These are phyloP conservation scores for Diaporthe humulicola DNA, from an alignment of 2,329 filamentous ascomycete species.

Conservation along the genomic window DNA sequence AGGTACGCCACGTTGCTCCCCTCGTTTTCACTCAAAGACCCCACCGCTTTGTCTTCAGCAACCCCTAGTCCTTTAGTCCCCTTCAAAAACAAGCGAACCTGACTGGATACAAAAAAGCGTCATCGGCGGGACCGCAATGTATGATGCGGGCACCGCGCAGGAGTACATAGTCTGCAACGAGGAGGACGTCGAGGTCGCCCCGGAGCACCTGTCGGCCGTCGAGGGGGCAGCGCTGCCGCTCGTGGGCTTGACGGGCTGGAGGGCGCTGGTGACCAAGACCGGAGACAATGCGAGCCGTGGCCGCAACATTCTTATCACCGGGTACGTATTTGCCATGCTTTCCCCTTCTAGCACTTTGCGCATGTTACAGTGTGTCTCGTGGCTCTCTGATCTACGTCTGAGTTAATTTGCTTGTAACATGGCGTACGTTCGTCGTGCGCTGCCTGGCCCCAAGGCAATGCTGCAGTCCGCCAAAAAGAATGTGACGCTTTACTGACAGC, in stretches of 20 bases:
- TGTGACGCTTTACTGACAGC: background rate
- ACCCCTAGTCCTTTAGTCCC: background rate
- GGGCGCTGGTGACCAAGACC: constrained; percentile 85
- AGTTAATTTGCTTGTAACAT: background rate
- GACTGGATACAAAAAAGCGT: constrained; percentile 57
- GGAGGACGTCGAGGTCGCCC: constrained; percentile 81
- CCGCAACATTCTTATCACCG: constrained; percentile 85
- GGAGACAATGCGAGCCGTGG: constrained; percentile 70
- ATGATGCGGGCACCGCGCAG: constrained; percentile 78
- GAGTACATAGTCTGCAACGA: constrained; percentile 80
- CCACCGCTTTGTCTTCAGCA: background rate
- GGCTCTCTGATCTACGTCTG: background rate
- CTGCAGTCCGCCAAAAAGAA: background rate
- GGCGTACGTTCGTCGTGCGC: background rate
- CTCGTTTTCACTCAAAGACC: background rate
- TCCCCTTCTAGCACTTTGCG: background rate
- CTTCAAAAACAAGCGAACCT: background rate
- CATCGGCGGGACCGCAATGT: constrained; percentile 76
- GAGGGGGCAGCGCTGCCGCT: constrained; percentile 89
- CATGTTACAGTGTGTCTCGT: background rate
- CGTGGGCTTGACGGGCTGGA: constrained; percentile 89
- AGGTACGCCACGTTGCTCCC: background rate
- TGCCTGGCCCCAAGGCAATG: background rate
- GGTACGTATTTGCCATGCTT: constrained; percentile 50
- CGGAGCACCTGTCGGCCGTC: constrained; percentile 76